Percentiles rank a stretch among this genome's conserved stretches.
Evolutionary conservation across 2,329 filamentous ascomycete genomes (phyloP).

Genomic region (Curvularia eragrostidis): DNA sequence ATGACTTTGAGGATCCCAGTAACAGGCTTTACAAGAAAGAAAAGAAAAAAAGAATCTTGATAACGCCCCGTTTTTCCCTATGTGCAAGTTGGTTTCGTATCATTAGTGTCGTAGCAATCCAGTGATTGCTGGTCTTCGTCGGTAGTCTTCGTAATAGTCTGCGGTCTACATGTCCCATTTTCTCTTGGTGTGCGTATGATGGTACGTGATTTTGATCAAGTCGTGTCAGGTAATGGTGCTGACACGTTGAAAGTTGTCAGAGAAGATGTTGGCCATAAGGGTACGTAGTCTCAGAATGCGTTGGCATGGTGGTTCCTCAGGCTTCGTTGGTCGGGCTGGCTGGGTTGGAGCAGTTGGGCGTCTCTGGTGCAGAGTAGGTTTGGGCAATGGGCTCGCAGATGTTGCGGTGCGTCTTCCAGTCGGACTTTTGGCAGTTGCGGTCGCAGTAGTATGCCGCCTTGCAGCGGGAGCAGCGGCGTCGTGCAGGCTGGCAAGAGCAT

Average conservation of each 20-base stretch:
- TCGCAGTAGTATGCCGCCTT: constrained; percentile 59
- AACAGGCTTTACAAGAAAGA: background rate
- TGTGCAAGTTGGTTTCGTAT: constrained; percentile 4
- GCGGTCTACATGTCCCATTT: background rate
- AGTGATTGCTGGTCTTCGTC: background rate
- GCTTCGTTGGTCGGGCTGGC: constrained; percentile 33
- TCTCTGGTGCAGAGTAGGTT: constrained; percentile 34
- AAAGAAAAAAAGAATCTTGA: background rate
- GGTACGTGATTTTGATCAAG: background rate
- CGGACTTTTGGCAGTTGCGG: constrained; percentile 58
- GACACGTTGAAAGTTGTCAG: background rate
- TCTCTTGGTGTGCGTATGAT: background rate
- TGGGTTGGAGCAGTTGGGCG: constrained; percentile 38
- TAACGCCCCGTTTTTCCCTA: background rate
- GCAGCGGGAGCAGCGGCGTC: constrained; percentile 57
- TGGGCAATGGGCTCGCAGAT: constrained; percentile 46
- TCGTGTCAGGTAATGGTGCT: background rate
- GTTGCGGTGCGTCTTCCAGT: constrained; percentile 61
- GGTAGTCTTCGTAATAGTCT: background rate
- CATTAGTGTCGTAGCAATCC: constrained; percentile 4
- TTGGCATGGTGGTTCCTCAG: constrained; percentile 5
- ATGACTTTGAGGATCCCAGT: constrained; percentile 1
- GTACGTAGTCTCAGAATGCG: background rate
- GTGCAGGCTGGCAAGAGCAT: constrained; percentile 32
- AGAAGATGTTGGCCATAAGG: background rate